phyloP scores from a whole-genome alignment of 768 basidiomycete species.

The Asterophora lycoperdoides region DNA sequence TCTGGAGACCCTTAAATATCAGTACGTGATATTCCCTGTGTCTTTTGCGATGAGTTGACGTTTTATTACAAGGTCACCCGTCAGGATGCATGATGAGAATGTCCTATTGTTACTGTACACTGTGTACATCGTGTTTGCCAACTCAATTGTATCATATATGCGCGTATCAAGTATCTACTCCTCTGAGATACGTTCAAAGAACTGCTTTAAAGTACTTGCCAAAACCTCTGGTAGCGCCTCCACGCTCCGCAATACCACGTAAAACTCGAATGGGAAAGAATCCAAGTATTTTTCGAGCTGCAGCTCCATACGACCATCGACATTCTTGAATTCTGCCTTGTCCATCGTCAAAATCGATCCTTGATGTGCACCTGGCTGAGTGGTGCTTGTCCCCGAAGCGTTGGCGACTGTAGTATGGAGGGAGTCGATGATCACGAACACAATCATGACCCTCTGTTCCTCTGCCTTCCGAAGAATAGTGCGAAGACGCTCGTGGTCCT shows the following conservation, averaged over 20 bases:
- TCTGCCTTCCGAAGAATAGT: conserved; percentile 78
- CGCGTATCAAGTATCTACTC: no score
- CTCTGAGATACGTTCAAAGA: conserved; percentile 81
- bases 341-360: conserved; percentile 93
- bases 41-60: no score
- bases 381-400: conserved; percentile 14
- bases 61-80: no score
- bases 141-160: no score
- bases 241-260: conserved; percentile 86
- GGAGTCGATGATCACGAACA: conserved; percentile 94
- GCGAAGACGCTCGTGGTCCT: conserved; percentile 85
- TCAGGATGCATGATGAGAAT: no score
- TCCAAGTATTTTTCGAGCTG: conserved; percentile 88
- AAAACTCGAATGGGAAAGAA: conserved; percentile 97
- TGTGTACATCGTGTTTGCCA: no score
- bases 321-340: conserved; percentile 80
- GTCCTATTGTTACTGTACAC: no score
- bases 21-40: no score
- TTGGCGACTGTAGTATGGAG: conserved; percentile 42
- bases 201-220: conserved; percentile 85
- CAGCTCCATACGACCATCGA: conserved; percentile 80
- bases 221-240: conserved; percentile 91
- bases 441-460: conserved; percentile 90
- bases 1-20: no score
- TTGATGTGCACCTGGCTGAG: conserved; percentile 29